Conservation (phyloP, 352 stramenopile genomes). For the Labyrinthula sp. region DNA sequence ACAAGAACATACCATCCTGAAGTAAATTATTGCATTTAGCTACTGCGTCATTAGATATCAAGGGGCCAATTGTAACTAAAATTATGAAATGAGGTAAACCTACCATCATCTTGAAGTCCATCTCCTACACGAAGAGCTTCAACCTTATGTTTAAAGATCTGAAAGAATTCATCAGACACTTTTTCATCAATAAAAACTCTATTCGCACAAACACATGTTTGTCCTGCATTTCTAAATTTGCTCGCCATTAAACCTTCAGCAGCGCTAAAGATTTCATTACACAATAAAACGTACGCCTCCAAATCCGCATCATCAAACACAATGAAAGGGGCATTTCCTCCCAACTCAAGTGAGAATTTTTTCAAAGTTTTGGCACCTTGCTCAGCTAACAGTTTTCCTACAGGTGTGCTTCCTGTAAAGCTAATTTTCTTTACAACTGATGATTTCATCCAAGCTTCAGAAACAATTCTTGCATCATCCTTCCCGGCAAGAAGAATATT, state of each 20-base stretch:
- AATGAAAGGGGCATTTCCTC: slow-evolving; percentile 59
- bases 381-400: slow-evolving; percentile 53
- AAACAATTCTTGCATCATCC: slow-evolving; percentile 60
- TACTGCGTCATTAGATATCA: slow-evolving; percentile 70
- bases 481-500: slow-evolving; percentile 57
- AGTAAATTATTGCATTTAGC: slow-evolving; percentile 43
- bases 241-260: slow-evolving; percentile 42
- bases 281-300: too few species aligned
- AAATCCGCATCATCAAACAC: slow-evolving; percentile 62
- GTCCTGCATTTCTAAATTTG: slow-evolving; percentile 58
- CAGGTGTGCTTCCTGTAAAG: slow-evolving; percentile 61
- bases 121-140: slow-evolving; percentile 61
- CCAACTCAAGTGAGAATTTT: slow-evolving; percentile 48
- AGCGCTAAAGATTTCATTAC: too few species aligned
- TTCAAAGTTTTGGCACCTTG: slow-evolving; percentile 48
- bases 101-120: slow-evolving; percentile 42
- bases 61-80: slow-evolving; percentile 66
- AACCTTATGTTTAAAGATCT: slow-evolving; percentile 48
- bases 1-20: slow-evolving; percentile 31
- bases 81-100: too few species aligned
- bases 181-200: slow-evolving; percentile 73
- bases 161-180: slow-evolving; percentile 73
- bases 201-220: slow-evolving; percentile 45
- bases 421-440: slow-evolving; percentile 60
- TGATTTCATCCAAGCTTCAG: slow-evolving; percentile 41